phyloP scores from a whole-genome alignment of 305 asterid genomes.

The Lippia alba region DNA sequence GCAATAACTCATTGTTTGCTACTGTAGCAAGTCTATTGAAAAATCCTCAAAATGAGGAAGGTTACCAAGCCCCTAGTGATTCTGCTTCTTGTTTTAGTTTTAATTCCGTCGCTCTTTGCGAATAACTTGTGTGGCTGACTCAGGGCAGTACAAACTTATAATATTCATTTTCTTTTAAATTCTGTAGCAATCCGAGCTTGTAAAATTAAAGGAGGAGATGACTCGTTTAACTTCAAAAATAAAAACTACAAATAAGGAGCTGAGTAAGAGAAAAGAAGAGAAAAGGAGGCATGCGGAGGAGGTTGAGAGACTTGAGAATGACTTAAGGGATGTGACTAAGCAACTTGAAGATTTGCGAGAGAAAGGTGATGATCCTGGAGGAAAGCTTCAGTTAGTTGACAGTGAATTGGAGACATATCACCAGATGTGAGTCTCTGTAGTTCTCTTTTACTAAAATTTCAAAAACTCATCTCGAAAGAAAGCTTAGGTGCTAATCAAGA shows the following conservation, averaged over 20 bases:
- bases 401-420: slow-evolving; percentile 95
- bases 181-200: slow-evolving; percentile 91
- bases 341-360: slow-evolving; percentile 86
- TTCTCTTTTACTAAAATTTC: slow-evolving; percentile 26
- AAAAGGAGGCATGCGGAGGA: slow-evolving; percentile 72
- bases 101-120: slow-evolving; percentile 11
- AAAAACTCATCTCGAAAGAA: slow-evolving; percentile 20
- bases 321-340: slow-evolving; percentile 74
- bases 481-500: slow-evolving; percentile 24
- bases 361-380: slow-evolving; percentile 85
- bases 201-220: slow-evolving; percentile 86
- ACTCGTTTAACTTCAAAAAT: slow-evolving; percentile 78
- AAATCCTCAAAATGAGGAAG: neutral
- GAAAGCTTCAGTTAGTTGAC: slow-evolving; percentile 93
- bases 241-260: slow-evolving; percentile 79
- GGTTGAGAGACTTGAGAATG: slow-evolving; percentile 81
- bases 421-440: slow-evolving; percentile 68
- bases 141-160: slow-evolving; percentile 7
- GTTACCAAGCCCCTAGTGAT: neutral
- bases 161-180: slow-evolving; percentile 37
- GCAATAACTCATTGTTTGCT: neutral
- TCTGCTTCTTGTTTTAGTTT: slow-evolving; percentile 24
- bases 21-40: too few relatives aligned
- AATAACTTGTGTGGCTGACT: slow-evolving; percentile 12
- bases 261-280: slow-evolving; percentile 82